Evolutionary conservation across 1,284 basidiomycete species (phyloP), one percentile per base, ranked within the genome.

Genomic region (Grifola frondosa): DNA sequence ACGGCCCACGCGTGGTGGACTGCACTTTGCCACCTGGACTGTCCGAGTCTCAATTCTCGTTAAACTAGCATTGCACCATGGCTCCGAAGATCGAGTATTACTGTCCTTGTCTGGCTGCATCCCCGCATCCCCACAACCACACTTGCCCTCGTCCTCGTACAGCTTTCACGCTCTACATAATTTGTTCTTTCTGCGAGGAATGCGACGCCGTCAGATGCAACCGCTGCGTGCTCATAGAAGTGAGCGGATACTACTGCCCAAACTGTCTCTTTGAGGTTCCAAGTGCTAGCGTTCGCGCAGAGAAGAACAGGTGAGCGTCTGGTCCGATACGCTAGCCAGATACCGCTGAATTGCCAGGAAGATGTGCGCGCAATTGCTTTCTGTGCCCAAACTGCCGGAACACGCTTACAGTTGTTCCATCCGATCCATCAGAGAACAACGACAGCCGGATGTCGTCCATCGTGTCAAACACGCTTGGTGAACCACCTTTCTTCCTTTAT

Each of bases 241-340:
- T 98, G 61, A 91, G 91, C 60, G 91, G 90, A 40, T 98, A 97
- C 67, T 98, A 91, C 64, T 99, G 97, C 61, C 97, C 97, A 17
- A 95, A 96, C 64, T 99, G 97, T 64, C 75, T 98, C n/a, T 99
- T 99, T 64, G 97, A 99, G 59, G 96, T 99, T 4, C 97, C 96
- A 0, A 91, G 88, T 58, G 94, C 97, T 3, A 96, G 91, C 59
- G 94, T 99, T 7, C 79, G 95, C 49, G 91, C 86, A 6, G 95
- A 99, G 67, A 95, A 94, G 76, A 97, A 97, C 59, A 79, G 93
- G 88, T 90, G 49, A 44, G 68, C 59, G 19, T 32, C 29, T 3
- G 8, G 20, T n/a, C n/a, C n/a, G n/a, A n/a, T n/a, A n/a, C n/a
- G n/a, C n/a, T n/a, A n/a, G n/a, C n/a, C n/a, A n/a, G n/a, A n/a